Evolutionary conservation across 352 stramenopile species (phyloP).

Genomic region (Globisporangium polare): DNA sequence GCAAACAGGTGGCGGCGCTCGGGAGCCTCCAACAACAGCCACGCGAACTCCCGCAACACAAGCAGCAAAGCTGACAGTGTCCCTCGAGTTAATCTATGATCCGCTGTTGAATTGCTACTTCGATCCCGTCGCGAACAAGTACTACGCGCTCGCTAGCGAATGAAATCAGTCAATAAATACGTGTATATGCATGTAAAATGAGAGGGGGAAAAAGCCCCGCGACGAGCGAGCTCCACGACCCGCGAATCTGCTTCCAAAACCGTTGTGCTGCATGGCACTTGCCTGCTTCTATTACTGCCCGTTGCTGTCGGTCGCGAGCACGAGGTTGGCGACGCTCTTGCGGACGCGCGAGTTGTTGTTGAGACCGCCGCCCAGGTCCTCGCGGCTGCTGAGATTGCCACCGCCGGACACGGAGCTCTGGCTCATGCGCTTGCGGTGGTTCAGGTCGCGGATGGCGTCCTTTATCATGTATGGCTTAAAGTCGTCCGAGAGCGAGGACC

Average conservation of each 20-base stretch:
- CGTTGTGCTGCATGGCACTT: not conserved
- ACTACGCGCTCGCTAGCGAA: conserved; percentile 59
- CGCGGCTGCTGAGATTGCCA: not conserved
- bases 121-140: conserved; percentile 78
- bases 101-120: conserved; percentile 82
- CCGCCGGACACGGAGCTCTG: conserved; percentile 11
- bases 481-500: conserved; percentile 68
- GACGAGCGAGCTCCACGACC: no score
- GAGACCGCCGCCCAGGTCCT: not conserved
- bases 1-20: not conserved
- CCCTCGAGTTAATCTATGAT: conserved; percentile 81
- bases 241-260: not conserved
- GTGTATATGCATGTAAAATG: conserved; percentile 5
- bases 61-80: not conserved
- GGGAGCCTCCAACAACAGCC: not conserved
- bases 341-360: conserved; percentile 10
- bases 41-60: not conserved
- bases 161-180: conserved; percentile 35
- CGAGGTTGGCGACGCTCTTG: conserved; percentile 12
- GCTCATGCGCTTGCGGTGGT: conserved; percentile 30
- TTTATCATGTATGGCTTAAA: conserved; percentile 87
- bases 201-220: no score
- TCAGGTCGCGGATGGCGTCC: conserved; percentile 59
- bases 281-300: conserved; percentile 3
- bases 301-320: conserved; percentile 11